Evolutionary conservation across 192 early-diverging fungal species (phyloP).

Genomic region (Tieghemiomyces parasiticus): DNA sequence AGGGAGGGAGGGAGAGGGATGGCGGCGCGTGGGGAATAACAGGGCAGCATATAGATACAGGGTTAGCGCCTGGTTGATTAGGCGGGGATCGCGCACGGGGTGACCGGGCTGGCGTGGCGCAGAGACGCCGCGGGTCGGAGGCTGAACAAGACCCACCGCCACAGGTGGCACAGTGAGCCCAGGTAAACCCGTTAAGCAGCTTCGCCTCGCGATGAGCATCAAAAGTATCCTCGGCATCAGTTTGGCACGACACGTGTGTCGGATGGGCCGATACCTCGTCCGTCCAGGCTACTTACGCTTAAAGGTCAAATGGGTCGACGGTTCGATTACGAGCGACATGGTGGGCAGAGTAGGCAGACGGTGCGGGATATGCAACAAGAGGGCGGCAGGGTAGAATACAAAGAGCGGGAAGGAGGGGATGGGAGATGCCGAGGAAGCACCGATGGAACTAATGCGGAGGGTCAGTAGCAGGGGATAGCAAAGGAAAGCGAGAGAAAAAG

Average conservation of each 20-base stretch:
- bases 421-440: not conserved
- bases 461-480: not conserved
- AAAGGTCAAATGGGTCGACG: conserved; percentile 6
- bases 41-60: not conserved
- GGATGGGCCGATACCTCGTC: no score
- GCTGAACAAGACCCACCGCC: not conserved
- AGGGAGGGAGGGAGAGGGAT: not conserved
- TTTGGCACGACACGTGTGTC: no score
- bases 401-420: not conserved
- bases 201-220: not conserved
- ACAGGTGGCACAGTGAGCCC: not conserved
- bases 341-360: not conserved
- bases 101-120: not conserved
- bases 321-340: conserved; percentile 10
- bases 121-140: not conserved
- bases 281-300: conserved; percentile 10
- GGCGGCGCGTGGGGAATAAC: not conserved
- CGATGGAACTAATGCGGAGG: not conserved
- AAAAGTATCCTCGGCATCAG: no score
- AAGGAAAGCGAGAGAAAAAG: not conserved
- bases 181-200: not conserved
- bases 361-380: not conserved
- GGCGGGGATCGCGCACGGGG: not conserved
- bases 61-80: not conserved
- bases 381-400: not conserved